Percentiles rank a stretch among this genome's conserved stretches.
Evolutionary conservation across 352 stramenopile species (phyloP).

Genomic region (Phytophthora boehmeriae): DNA sequence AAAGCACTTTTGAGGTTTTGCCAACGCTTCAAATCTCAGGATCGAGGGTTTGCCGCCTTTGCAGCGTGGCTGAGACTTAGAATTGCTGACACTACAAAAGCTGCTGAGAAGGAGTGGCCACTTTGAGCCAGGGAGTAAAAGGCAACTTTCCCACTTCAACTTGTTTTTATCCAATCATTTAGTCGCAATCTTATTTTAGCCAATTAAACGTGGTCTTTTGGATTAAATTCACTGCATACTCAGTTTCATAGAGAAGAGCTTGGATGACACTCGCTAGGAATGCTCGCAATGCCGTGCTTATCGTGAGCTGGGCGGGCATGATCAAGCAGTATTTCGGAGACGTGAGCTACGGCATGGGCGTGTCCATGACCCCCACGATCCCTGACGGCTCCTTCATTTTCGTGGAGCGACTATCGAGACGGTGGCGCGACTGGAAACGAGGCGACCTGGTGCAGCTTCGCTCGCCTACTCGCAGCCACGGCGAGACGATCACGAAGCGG

Average conservation of each 20-base stretch:
- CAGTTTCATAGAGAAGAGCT: slow-evolving; percentile 12
- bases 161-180: background rate
- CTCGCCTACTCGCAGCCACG: slow-evolving; percentile 75
- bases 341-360: slow-evolving; percentile 83
- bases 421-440: slow-evolving; percentile 65
- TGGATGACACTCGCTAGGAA: slow-evolving; percentile 41
- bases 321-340: slow-evolving; percentile 77
- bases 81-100: background rate
- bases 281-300: slow-evolving; percentile 57
- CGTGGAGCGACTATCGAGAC: slow-evolving; percentile 76
- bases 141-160: background rate
- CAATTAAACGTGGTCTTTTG: too few species aligned
- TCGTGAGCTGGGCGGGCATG: slow-evolving; percentile 63
- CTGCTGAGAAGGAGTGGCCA: too few species aligned
- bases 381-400: slow-evolving; percentile 84
- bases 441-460: slow-evolving; percentile 85
- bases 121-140: too few species aligned
- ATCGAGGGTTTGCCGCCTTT: slow-evolving; percentile 21
- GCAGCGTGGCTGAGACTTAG: slow-evolving; percentile 16
- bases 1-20: slow-evolving; percentile 22
- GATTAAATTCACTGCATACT: background rate
- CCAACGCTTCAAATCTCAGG: slow-evolving; percentile 16
- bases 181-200: background rate
- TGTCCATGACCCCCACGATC: slow-evolving; percentile 85
- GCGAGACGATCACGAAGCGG: slow-evolving; percentile 87